Evolutionary conservation across 192 early-diverging fungal species (phyloP).

Genomic region (Chytriomyces sp.): DNA sequence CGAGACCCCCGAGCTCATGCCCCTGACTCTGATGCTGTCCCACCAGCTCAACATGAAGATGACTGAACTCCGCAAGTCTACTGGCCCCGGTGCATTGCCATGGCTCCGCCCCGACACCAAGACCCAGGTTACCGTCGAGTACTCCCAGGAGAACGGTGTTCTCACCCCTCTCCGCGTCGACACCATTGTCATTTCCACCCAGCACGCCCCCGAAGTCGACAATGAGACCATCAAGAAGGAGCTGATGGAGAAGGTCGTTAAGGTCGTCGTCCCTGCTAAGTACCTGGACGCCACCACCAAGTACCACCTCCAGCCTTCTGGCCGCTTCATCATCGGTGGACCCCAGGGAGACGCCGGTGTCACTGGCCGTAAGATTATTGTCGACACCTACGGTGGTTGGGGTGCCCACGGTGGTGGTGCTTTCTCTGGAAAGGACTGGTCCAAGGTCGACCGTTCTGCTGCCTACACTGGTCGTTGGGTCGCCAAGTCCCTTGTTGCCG

Average conservation of each 20-base stretch:
- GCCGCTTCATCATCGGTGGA: conserved; percentile 98
- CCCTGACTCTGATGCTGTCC: conserved; percentile 88
- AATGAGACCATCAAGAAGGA: conserved; percentile 82
- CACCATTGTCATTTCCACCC: conserved; percentile 96
- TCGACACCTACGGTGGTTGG: conserved; percentile 92
- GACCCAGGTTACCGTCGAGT: conserved; percentile 99
- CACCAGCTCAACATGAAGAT: conserved; percentile 98
- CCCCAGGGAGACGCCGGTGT: conserved; percentile 99
- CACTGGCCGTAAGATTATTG: conserved; percentile 96
- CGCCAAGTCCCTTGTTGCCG: conserved; percentile 94
- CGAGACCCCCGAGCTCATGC: conserved; percentile 99
- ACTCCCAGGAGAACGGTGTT: conserved; percentile 93
- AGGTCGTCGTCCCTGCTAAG: conserved; percentile 88
- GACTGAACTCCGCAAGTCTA: conserved; percentile 90
- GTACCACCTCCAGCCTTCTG: conserved; percentile 99
- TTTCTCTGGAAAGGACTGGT: conserved; percentile 99
- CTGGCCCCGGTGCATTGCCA: conserved; percentile 65
- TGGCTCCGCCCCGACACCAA: conserved; percentile 99
- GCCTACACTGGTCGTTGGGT: conserved; percentile 98
- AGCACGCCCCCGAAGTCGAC: conserved; percentile 89
- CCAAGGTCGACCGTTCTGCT: conserved; percentile 98
- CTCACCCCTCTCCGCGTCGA: conserved; percentile 94
- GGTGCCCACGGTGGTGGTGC: conserved; percentile 97
- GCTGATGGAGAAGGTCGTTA: conserved; percentile 91
- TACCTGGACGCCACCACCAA: conserved; percentile 84